Base-by-base conservation (phyloP, 2,329 filamentous ascomycete species). In the Xylaria sp. region DNA sequence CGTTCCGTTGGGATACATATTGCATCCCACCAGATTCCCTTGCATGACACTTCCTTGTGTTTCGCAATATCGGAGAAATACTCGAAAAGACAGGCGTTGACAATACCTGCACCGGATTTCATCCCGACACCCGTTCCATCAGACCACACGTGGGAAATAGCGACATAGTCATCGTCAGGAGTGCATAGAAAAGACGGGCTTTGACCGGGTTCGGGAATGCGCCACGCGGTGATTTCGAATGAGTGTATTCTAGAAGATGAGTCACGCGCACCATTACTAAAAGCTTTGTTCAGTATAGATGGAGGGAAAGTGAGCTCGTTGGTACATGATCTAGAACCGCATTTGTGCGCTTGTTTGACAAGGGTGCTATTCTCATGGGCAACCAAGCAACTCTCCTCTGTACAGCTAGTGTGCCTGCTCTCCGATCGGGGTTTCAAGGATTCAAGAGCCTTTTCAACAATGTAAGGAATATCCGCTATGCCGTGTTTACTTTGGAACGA, bases 1-100 rank as follows among this genome's bases (percentile, higher is more conserved):
- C 60, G 55, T 9, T 66, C 65, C 11, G 37, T 57, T 2, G 72
- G 70, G 21, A 73, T 66, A 8, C 60, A 73, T 9, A 73, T 65
- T 8, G 70, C 67, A 52, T 73, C 71, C 73, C 72, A 74, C 72
- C 70, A 75, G n/a, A 73, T 67, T 8, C 70, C 70, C n/a, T 38
- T 38, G 17, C 35, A 38, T 38, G 35, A 38, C 67, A 57, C 8
- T 46, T 25, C 7, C n/a, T n/a, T n/a, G n/a, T n/a, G n/a, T n/a
- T 37, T 46, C 5, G 66, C 67, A 33, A 72, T 60, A 1, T 47
- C 21, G 0, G 52, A 48, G 19, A 73, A 74, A 48, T 68, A 69
- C 3, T 63, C 43, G 31, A 66, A 68, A 2, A 75, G 60, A 31
- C 72, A 75, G 6, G 49, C 13, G 25, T 75, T 74, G 10, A 74